Conservation (phyloP, 257 asterid genomes). For the Ophiorrhiza pumila region DNA sequence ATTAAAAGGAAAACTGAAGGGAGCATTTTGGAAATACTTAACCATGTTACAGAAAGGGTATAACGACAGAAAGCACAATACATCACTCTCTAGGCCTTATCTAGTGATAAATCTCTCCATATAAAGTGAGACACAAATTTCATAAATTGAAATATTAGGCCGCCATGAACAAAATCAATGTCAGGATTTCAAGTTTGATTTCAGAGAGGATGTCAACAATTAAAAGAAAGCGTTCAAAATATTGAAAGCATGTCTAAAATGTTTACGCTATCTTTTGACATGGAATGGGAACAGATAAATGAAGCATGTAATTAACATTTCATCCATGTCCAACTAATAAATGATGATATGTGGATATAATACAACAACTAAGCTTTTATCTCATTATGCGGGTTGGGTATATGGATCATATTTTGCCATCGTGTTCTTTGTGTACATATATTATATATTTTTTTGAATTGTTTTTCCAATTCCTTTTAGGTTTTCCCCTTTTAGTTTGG, state of each 20-base stretch:
- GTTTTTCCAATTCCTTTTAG: too few relatives aligned
- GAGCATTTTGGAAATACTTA: background rate
- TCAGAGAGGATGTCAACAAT: background rate
- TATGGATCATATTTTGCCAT: too few relatives aligned
- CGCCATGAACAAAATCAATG: background rate
- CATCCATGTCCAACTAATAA: background rate
- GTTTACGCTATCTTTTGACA: background rate
- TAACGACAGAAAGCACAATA: slow-evolving; percentile 2
- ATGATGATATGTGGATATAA: background rate
- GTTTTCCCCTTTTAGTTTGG: too few relatives aligned
- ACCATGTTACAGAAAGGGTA: background rate
- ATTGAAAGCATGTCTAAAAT: background rate
- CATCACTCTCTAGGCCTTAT: background rate
- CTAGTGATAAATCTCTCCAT: background rate
- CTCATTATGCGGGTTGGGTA: too few relatives aligned
- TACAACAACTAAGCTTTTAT: too few relatives aligned
- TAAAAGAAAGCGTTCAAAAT: background rate
- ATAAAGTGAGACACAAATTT: background rate
- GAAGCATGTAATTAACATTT: background rate
- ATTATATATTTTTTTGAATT: too few relatives aligned
- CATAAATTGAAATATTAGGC: background rate
- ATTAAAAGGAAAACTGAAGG: background rate
- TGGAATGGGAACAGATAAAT: background rate
- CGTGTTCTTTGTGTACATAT: too few relatives aligned
- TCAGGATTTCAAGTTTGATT: background rate